Base-by-base conservation (phyloP, 2,329 filamentous ascomycete species). In the Penicillium janthinellum region DNA sequence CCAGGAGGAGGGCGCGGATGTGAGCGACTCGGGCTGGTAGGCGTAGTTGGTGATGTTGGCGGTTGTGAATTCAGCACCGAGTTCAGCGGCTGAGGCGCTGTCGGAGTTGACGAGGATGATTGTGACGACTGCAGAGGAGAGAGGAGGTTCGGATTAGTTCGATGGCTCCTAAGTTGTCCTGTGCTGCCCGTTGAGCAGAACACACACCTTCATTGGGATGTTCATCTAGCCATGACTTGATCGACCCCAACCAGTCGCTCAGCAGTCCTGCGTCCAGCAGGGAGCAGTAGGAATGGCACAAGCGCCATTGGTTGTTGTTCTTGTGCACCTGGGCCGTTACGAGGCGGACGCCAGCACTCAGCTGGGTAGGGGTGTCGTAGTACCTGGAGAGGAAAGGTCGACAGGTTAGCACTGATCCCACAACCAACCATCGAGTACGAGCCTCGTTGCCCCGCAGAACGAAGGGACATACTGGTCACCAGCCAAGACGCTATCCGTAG, bases 241-340 rank as follows among this genome's bases (percentile, higher is more conserved):
- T 85, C 17, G 81, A 77, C 2, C 71, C 69, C 31, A 93, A 80
- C 89, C 89, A 93, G 53, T 77, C 75, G 58, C 83, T 78, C 28
- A 93, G 77, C 1, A 82, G 78, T 0, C 90, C 90, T 1, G 87
- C 88, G 69, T 93, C 90, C 53, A 92, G 79, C 6, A 92, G 77
- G 4, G 75, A 68, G 76, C 90, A 93, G 42, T 77, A 82, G 15
- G 85, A 85, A 75, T 94, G 90, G 73, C 90, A 94, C 41, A 93
- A 80, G 64, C 85, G 83, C 72, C 90, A 86, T 59, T 78, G 79
- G 49, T 81, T 81, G 64, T 84, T 80, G 52, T 79, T 74, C 66
- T 85, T 78, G 78, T 93, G 90, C 1, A 92, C 86, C 75, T 93
- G 90, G 0, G 83, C 87, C 60, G 89, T 86, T 14, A 94, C 82